Evolutionary conservation across 495 filamentous ascomycete species (phyloP).

Genomic region (Astrothelium macrocarpum): DNA sequence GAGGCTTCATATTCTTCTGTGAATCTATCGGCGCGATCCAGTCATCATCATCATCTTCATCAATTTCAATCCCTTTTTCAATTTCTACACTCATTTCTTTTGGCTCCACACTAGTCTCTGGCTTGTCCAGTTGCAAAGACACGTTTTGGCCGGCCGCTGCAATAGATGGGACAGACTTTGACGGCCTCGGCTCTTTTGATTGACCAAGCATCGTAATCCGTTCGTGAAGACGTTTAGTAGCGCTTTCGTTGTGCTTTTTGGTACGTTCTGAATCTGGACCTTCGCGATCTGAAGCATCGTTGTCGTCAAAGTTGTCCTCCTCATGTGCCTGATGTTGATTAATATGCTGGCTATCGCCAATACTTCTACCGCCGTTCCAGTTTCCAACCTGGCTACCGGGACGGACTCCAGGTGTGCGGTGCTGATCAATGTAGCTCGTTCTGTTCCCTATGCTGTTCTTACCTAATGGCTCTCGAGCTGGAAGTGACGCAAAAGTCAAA

Average conservation of each 20-base stretch:
- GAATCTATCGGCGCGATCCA: slow-evolving; percentile 53
- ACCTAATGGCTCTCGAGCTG: slow-evolving; percentile 75
- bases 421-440: slow-evolving; percentile 67
- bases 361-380: slow-evolving; percentile 49
- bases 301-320: slow-evolving; percentile 50
- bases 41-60: slow-evolving; percentile 62
- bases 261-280: slow-evolving; percentile 37
- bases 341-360: slow-evolving; percentile 38
- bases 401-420: slow-evolving; percentile 35
- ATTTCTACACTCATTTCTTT: slow-evolving; percentile 9
- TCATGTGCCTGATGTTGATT: slow-evolving; percentile 40
- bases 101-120: slow-evolving; percentile 17
- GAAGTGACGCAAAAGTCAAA: slow-evolving; percentile 82
- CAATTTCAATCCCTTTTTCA: slow-evolving; percentile 14
- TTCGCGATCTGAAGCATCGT: slow-evolving; percentile 29
- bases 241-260: slow-evolving; percentile 70
- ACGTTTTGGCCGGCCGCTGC: slow-evolving; percentile 35
- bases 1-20: slow-evolving; percentile 15
- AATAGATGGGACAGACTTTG: slow-evolving; percentile 57
- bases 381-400: slow-evolving; percentile 53
- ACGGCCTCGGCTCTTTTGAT: slow-evolving; percentile 56
- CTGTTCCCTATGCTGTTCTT: slow-evolving; percentile 71
- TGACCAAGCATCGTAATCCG: slow-evolving; percentile 90
- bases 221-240: slow-evolving; percentile 83
- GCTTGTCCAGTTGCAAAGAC: slow-evolving; percentile 47